Conservation (phyloP, 768 basidiomycete genomes). For the Podaxis mareebaensis region DNA sequence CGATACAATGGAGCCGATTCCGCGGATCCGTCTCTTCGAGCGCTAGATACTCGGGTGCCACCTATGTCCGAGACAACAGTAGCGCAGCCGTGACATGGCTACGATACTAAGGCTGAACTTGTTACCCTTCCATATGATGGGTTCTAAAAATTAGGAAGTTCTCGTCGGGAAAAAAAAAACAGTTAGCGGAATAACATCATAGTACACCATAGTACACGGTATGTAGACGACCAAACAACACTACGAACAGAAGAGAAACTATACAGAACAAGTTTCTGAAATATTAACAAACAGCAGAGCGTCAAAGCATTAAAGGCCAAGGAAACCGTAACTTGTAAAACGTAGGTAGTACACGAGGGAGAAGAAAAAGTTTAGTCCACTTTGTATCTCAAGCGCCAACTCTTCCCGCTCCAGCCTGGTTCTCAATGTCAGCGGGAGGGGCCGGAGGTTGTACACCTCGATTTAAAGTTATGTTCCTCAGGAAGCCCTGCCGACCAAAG, state of each 20-base stretch:
- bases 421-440: conserved; percentile 22
- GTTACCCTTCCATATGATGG: too few relatives aligned
- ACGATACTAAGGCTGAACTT: neutral
- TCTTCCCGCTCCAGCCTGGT: conserved; percentile 19
- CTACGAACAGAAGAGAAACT: too few relatives aligned
- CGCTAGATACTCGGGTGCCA: neutral
- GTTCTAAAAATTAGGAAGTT: too few relatives aligned
- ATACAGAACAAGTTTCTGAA: too few relatives aligned
- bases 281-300: too few relatives aligned
- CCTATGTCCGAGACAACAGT: neutral
- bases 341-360: neutral
- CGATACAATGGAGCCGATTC: neutral
- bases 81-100: neutral
- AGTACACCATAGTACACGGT: too few relatives aligned
- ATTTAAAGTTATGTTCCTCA: conserved; percentile 28
- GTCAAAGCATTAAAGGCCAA: neutral
- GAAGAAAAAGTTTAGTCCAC: neutral
- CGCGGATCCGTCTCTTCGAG: neutral
- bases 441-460: conserved; percentile 10
- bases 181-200: too few relatives aligned
- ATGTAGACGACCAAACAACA: too few relatives aligned
- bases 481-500: conserved; percentile 29
- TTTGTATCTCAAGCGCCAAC: conserved; percentile 14
- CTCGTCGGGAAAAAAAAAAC: too few relatives aligned
- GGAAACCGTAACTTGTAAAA: neutral